A percentile compares a stretch with the other conserved stretches of the same genome.
These are phyloP conservation scores for Vitis hybrid DNA, from an alignment of 177 flowering plant genomes.

Conservation along the genomic window DNA sequence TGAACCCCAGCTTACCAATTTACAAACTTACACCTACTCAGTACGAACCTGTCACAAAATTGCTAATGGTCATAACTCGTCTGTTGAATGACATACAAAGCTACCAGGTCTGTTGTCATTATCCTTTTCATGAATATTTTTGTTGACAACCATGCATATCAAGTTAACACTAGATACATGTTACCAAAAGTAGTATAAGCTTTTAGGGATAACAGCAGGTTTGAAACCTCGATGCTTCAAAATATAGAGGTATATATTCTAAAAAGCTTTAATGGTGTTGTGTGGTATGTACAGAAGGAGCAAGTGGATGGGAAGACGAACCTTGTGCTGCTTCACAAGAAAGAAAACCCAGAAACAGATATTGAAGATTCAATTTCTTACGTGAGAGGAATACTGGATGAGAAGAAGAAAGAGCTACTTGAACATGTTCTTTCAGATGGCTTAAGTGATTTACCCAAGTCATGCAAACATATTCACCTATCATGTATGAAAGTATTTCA, in stretches of 20 bases:
- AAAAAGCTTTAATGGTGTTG: no score
- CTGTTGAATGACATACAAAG: conserved; percentile 13
- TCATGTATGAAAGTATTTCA: conserved; percentile 36
- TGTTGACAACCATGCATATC: not conserved
- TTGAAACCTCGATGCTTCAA: no score
- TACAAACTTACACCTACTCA: not conserved
- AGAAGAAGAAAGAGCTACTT: conserved; percentile 30
- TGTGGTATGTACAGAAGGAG: conserved; percentile 37
- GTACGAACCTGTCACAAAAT: conserved; percentile 16
- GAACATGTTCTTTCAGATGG: conserved; percentile 33
- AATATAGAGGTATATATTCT: not conserved
- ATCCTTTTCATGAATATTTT: not conserved
- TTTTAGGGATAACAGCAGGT: no score
- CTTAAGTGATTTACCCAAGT: conserved; percentile 17
- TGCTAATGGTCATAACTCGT: conserved; percentile 30
- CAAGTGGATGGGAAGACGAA: conserved; percentile 35
- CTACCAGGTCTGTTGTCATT: conserved; percentile 21
- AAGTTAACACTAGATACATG: no score
- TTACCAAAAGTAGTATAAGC: not conserved
- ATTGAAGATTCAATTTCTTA: conserved; percentile 32
- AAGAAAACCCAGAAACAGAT: conserved; percentile 30
- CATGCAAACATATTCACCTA: conserved; percentile 33
- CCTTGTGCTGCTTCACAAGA: conserved; percentile 26
- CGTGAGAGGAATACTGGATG: conserved; percentile 23
- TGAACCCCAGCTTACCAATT: conserved; percentile 9